Percentiles rank a stretch among this genome's conserved stretches.
Evolutionary conservation across 2,329 filamentous ascomycete genomes (phyloP).

Genomic region (Alternaria panax): DNA sequence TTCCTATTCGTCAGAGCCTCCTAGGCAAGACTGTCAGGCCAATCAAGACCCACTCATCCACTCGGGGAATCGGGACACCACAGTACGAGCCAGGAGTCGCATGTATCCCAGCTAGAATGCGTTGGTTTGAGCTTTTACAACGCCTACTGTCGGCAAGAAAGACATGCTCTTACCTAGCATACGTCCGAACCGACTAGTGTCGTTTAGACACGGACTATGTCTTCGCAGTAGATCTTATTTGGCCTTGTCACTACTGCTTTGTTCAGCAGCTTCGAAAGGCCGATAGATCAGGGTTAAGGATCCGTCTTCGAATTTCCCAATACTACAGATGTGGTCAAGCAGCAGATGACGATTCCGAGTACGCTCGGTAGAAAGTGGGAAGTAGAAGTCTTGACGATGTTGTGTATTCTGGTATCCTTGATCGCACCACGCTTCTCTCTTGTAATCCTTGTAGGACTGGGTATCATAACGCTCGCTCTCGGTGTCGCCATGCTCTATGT

Average conservation of each 20-base stretch:
- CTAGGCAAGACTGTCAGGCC: neutral
- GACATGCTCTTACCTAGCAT: neutral
- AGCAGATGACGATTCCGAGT: neutral
- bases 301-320: neutral
- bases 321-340: neutral
- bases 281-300: neutral
- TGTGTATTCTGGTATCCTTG: neutral
- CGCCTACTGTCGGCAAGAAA: neutral
- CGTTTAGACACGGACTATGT: neutral
- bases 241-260: neutral
- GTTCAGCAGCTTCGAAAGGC: neutral
- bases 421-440: neutral
- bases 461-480: neutral
- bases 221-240: neutral
- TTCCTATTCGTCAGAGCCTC: neutral
- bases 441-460: neutral
- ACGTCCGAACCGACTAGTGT: neutral
- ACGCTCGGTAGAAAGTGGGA: neutral
- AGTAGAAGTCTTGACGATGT: neutral
- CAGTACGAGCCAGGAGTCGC: neutral
- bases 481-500: neutral
- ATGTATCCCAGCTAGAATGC: neutral
- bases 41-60: neutral
- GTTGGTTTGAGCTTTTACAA: neutral
- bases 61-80: conserved; percentile 1